phyloP scores from a whole-genome alignment of 1,284 basidiomycete genomes.

The Grifola frondosa region DNA sequence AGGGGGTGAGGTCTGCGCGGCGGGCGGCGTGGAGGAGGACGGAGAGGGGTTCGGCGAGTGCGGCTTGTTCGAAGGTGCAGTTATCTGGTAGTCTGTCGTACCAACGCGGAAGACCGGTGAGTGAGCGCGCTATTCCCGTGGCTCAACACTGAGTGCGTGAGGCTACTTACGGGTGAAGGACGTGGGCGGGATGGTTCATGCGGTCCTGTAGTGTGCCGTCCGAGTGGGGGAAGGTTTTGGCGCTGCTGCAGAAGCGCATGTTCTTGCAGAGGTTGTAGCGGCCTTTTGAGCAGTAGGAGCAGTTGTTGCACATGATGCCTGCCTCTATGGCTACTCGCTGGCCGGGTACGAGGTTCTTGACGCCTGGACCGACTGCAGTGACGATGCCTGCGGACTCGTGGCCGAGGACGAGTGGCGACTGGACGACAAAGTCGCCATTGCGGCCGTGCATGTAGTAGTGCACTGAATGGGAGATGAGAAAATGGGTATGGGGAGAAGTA shows the following conservation, averaged over 20 bases:
- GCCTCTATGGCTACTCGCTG: conserved; percentile 94
- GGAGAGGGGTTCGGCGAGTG: conserved; percentile 88
- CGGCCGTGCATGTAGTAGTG: conserved; percentile 89
- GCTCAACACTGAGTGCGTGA: conserved; percentile 1
- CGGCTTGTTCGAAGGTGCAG: conserved; percentile 76
- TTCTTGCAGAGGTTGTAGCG: conserved; percentile 92
- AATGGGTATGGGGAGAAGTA: conserved; percentile 14
- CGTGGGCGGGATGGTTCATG: conserved; percentile 86
- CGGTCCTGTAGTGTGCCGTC: conserved; percentile 88
- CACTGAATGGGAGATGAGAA: conserved; percentile 45
- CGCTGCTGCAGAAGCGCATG: conserved; percentile 87
- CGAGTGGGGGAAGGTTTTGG: conserved; percentile 90
- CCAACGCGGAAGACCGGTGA: conserved; percentile 4
- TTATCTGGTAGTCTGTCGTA: conserved; percentile 68
- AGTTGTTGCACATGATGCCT: conserved; percentile 82
- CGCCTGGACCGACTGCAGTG: conserved; percentile 69
- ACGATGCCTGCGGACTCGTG: conserved; percentile 89
- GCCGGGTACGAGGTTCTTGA: conserved; percentile 69
- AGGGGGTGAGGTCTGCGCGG: conserved; percentile 59
- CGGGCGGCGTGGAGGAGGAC: conserved; percentile 85
- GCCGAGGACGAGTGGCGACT: conserved; percentile 82
- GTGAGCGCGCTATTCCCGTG: conserved; percentile 8
- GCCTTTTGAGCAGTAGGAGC: conserved; percentile 66
- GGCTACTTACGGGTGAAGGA: conserved; percentile 79
- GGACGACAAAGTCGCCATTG: conserved; percentile 90